Evolutionary conservation across 2,329 filamentous ascomycete species (phyloP).

Genomic region (Blumeria hordei): DNA sequence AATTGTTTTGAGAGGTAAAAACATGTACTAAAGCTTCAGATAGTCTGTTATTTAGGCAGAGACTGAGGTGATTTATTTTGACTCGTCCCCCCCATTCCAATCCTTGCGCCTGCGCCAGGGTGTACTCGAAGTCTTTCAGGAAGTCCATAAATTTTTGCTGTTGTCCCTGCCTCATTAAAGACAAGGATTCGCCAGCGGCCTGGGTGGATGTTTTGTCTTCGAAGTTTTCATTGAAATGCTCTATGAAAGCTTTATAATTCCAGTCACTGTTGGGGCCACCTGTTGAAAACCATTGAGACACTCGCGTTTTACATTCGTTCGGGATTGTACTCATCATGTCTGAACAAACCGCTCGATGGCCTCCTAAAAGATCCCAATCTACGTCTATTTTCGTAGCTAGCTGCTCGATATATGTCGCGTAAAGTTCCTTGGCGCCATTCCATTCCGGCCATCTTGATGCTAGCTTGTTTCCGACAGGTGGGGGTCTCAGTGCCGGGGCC

Average conservation of each 20-base stretch:
- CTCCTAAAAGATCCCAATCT: neutral
- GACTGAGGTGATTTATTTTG: neutral
- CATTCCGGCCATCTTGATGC: neutral
- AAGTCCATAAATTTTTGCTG: neutral
- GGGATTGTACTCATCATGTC: neutral
- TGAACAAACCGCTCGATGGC: neutral
- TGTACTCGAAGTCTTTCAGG: neutral
- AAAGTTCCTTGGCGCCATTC: neutral
- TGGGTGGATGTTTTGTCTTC: neutral
- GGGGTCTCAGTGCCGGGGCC: neutral
- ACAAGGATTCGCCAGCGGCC: neutral
- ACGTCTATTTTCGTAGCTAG: neutral
- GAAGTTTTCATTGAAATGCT: neutral
- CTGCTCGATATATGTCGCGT: neutral
- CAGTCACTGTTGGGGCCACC: neutral
- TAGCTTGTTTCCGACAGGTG: neutral
- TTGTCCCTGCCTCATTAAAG: neutral
- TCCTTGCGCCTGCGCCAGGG: neutral
- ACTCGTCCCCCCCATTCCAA: neutral
- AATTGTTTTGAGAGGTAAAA: neutral
- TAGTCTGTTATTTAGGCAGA: neutral
- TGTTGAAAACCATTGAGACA: neutral
- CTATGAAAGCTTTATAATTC: neutral
- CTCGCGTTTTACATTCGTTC: neutral
- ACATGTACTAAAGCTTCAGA: slow-evolving; percentile 1